Evolutionary conservation across 352 stramenopile species (phyloP), one percentile per base, ranked within the genome.

Genomic region (Peronospora farinosa): DNA sequence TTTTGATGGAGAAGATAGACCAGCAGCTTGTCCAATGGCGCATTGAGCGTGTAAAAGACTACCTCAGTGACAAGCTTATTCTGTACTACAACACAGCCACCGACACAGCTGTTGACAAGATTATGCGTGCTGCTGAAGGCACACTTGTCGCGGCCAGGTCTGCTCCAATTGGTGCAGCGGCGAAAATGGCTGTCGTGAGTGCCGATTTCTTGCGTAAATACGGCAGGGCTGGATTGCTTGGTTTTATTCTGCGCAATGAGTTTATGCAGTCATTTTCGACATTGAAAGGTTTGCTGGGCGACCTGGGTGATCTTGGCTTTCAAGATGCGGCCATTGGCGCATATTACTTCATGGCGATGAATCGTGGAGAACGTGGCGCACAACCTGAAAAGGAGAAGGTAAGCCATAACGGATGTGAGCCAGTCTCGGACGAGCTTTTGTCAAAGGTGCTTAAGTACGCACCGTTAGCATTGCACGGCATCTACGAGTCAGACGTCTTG

Each of bases 311-410:
- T 40, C 67, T 94, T 25, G 77, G 75, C 0, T 88, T 94, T 47
- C 83, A 94, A 61, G 83, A 94, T 65, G 80, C 81, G 38, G 79
- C 83, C 0, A 76, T 94, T 47, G 83, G 83, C 1, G 86, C 79
- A 12, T 94, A 91, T 38, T 94, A 94, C 44, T 92, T 92, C 37
- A 94, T 94, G 83, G 83, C 83, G 5, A 90, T 88, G 74, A 92
- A 92, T 39, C 78, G 83, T 37, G 83, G 83, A 1, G 74, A 87
- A 15, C 78, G 83, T 15, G 83, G 83, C n/a, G 72, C 76, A 23
- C 69, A 81, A 39, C 83, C 83, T 6, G 70, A 84, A 27, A 54
- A 62, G 5, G 83, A 94, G 36, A 72, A 70, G 13, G 65, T 81
- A 33, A 65, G 65, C 11, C 80, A 94, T 54, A 51, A 52, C 15